Evolutionary conservation across 2,329 filamentous ascomycete species (phyloP).

Genomic region (Aspergillus spinulosporus): DNA sequence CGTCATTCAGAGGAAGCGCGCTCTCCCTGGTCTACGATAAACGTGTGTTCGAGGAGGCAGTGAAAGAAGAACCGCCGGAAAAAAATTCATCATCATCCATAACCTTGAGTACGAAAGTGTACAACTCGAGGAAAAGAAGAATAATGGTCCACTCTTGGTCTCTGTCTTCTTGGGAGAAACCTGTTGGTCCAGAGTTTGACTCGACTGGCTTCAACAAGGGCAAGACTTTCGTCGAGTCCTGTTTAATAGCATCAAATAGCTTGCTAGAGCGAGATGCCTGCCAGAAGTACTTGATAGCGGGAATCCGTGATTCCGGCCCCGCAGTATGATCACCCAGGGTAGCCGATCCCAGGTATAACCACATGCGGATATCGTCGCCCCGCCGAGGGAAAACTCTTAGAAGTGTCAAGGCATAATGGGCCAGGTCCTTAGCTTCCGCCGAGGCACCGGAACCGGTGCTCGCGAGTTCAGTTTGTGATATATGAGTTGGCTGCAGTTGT

Average conservation of each 20-base stretch:
- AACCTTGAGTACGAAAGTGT: slow-evolving; percentile 86
- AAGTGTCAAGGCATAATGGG: slow-evolving; percentile 82
- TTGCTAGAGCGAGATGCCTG: slow-evolving; percentile 60
- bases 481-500: slow-evolving; percentile 35
- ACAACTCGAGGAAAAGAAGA: slow-evolving; percentile 88
- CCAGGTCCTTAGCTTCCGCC: slow-evolving; percentile 69
- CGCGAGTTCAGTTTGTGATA: slow-evolving; percentile 26
- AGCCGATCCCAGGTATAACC: slow-evolving; percentile 76
- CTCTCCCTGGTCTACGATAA: slow-evolving; percentile 60
- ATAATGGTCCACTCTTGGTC: slow-evolving; percentile 82
- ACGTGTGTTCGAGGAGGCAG: slow-evolving; percentile 51
- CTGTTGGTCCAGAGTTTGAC: slow-evolving; percentile 33
- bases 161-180: slow-evolving; percentile 41
- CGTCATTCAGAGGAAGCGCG: slow-evolving; percentile 68
- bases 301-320: slow-evolving; percentile 46
- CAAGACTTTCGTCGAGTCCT: slow-evolving; percentile 60
- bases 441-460: slow-evolving; percentile 40
- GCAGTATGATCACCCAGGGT: slow-evolving; percentile 38
- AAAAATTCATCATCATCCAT: slow-evolving; percentile 98
- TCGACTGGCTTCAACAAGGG: slow-evolving; percentile 54
- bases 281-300: slow-evolving; percentile 85
- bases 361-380: slow-evolving; percentile 91
- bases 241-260: slow-evolving; percentile 58
- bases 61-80: slow-evolving; percentile 53
- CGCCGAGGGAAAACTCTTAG: slow-evolving; percentile 79